Evolutionary conservation across 805 yeast genomes (phyloP).

Genomic region (Metschnikowia baotianmanensis): DNA sequence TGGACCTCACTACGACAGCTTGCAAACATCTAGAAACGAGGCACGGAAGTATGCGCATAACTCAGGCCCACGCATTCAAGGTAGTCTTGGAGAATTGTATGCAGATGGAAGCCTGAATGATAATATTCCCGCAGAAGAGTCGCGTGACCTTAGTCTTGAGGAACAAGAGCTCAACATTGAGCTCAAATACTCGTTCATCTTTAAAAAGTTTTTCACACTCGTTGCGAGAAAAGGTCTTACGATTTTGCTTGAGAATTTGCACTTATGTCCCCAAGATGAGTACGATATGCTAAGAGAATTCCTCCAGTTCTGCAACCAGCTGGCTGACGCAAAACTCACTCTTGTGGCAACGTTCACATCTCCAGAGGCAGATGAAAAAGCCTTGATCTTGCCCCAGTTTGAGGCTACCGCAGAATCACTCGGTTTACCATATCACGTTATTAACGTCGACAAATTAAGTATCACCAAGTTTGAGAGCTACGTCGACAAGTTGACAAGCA

Average conservation of each 20-base stretch:
- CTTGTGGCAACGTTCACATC: conserved; percentile 2
- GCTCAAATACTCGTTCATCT: conserved; percentile 38
- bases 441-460: conserved; percentile 13
- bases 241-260: conserved; percentile 45
- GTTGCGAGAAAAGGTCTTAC: conserved; percentile 44
- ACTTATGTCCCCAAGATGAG: conserved; percentile 40
- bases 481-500: conserved; percentile 6
- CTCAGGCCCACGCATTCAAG: not conserved
- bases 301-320: conserved; percentile 15
- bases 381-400: conserved; percentile 2
- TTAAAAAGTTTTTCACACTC: conserved; percentile 42
- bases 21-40: not conserved
- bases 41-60: not conserved
- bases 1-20: conserved; percentile 39
- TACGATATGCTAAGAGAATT: conserved; percentile 30
- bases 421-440: conserved; percentile 11
- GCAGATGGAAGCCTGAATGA: conserved; percentile 10
- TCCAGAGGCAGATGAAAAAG: not conserved
- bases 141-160: conserved; percentile 11
- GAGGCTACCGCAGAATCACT: conserved; percentile 4
- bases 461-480: conserved; percentile 6
- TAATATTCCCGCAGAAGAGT: not conserved
- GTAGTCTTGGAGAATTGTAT: conserved; percentile 5
- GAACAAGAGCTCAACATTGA: conserved; percentile 32
- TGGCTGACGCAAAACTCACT: conserved; percentile 5